Evolutionary conservation across 305 asterid species (phyloP).

Genomic region (Ilex paraguariensis): DNA sequence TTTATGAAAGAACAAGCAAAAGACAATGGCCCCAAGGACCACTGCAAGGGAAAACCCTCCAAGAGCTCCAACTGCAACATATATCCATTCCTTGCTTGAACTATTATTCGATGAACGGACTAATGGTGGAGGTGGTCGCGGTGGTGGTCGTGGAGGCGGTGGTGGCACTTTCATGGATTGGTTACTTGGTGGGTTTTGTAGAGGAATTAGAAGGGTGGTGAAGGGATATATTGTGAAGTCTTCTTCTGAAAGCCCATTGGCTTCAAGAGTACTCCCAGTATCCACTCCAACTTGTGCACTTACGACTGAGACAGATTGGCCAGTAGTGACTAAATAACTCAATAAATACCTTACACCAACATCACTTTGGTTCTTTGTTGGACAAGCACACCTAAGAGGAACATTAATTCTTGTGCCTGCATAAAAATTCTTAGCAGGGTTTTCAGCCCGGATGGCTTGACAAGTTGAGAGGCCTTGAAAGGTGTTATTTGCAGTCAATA

Average conservation of each 20-base stretch:
- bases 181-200: constrained; percentile 46
- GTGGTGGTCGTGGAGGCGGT: constrained; percentile 57
- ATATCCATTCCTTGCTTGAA: constrained; percentile 57
- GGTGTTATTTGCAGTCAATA: constrained; percentile 36
- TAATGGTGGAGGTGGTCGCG: constrained; percentile 12
- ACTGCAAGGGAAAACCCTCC: constrained; percentile 36
- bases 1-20: constrained; percentile 14
- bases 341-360: constrained; percentile 52
- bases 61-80: constrained; percentile 43
- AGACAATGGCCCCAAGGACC: constrained; percentile 21
- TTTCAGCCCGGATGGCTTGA: constrained; percentile 51
- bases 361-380: constrained; percentile 46
- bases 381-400: constrained; percentile 87
- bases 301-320: constrained; percentile 29
- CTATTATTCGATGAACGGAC: constrained; percentile 22
- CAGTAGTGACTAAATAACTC: constrained; percentile 42
- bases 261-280: constrained; percentile 26
- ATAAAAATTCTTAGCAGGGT: constrained; percentile 7
- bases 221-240: constrained; percentile 32
- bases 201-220: constrained; percentile 74
- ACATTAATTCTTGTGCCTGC: constrained; percentile 40
- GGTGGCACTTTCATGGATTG: constrained; percentile 31
- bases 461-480: constrained; percentile 72
- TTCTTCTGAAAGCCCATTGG: constrained; percentile 47
- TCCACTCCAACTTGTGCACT: constrained; percentile 35